Base-by-base conservation (phyloP, 306 rosid species). In the Fragaria vesca region DNA sequence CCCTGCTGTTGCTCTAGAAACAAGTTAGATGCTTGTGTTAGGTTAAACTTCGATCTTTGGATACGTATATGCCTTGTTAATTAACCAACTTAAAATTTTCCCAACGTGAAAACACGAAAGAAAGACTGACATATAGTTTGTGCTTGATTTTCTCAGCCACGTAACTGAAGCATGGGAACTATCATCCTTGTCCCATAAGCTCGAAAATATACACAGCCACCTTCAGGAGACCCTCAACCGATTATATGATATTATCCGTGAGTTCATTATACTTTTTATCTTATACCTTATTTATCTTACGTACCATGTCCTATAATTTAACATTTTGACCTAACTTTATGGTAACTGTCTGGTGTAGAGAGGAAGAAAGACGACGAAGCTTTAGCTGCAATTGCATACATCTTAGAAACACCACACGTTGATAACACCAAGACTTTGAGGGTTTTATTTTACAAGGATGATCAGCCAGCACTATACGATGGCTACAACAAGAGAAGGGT, bases 141-240 rank as follows among this genome's bases (percentile, higher is more conserved):
- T 36, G 13, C 24, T 70, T 71, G 66, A 38, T 77, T 67, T 36
- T 73, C 47, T 76, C 73, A 91, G 97, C 83, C 75, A 78, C 15
- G 8, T 78, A 51, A 65, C 87, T n/a, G 95, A 91, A 71, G 42
- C 88, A 10, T 94, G 98, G 97, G 97, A 94, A 71, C 82, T 90
- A 46, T 83, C 97, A 0, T 89, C 90, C 50, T 82, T 89, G 91
- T 82, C 88, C 2, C 90, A 90, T 69, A 90, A 86, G 87, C 84
- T 90, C 5, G 84, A 82, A 50, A 86, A 36, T 72, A 80, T 94
- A 52, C 77, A 79, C 65, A 75, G 83, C 58, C 91, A 89, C 83
- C 92, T 94, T 18, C 55, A 38, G 34, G 81, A 78, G 47, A 75
- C 51, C 28, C 71, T 75, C 47, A 4, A 46, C 13, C 67, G 15